Percentiles rank a stretch among this genome's conserved stretches.
Evolutionary conservation across 345 rosid genomes (phyloP).

Genomic region (Syzygium jambos): DNA sequence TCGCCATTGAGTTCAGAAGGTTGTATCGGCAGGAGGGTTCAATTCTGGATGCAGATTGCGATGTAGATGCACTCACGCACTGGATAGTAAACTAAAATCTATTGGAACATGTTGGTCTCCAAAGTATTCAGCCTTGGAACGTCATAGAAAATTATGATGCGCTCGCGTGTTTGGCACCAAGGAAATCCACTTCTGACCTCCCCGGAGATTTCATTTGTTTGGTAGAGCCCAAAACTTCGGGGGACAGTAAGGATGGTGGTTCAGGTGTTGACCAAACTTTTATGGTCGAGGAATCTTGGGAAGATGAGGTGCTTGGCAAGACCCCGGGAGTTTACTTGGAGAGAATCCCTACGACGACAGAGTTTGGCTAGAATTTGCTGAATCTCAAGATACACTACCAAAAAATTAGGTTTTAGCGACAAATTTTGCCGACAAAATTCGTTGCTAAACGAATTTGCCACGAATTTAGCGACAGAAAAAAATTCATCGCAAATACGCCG

Average conservation of each 20-base stretch:
- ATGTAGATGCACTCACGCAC: conserved; percentile 29
- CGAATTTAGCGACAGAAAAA: no score
- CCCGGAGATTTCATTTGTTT: conserved; percentile 59
- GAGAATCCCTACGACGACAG: conserved; percentile 76
- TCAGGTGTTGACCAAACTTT: conserved; percentile 9
- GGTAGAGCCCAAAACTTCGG: conserved; percentile 19
- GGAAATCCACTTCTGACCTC: conserved; percentile 13
- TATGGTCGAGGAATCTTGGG: conserved; percentile 79
- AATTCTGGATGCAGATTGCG: conserved; percentile 49
- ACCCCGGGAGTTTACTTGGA: conserved; percentile 73
- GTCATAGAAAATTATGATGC: conserved; percentile 49
- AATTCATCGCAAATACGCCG: no score
- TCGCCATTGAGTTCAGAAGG: conserved; percentile 21
- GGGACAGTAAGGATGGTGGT: conserved; percentile 19
- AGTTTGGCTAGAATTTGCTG: conserved; percentile 78
- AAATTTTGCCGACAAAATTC: no score
- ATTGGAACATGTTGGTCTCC: conserved; percentile 82
- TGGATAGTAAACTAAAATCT: conserved; percentile 57
- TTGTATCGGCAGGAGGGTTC: conserved; percentile 26
- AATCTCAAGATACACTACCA: no score
- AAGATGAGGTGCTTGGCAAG: conserved; percentile 71
- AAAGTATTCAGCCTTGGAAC: conserved; percentile 62
- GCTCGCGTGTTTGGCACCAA: conserved; percentile 35
- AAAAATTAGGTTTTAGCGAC: no score
- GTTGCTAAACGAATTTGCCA: no score